Percentiles rank a stretch among this genome's conserved stretches.
Evolutionary conservation across 225 moss, liverwort and hornwort genomes (phyloP).

Genomic region (Sphagnum contortum): DNA sequence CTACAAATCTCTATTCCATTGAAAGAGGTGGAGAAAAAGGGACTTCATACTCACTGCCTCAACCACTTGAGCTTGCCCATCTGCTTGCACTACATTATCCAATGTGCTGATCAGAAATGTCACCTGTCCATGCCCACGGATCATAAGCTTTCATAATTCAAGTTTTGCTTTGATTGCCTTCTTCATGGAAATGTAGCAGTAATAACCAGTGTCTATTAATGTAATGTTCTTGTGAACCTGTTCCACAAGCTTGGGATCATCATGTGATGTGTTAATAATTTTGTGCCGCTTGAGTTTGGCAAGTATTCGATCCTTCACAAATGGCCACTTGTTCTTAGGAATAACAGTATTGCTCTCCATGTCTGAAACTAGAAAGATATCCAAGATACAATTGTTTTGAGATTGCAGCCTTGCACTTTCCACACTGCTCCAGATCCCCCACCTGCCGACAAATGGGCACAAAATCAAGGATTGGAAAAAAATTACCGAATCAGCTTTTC

Average conservation of each 20-base stretch:
- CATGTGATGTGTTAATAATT: slow-evolving; percentile 24
- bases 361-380: too few species aligned
- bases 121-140: slow-evolving; percentile 46
- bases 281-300: slow-evolving; percentile 57
- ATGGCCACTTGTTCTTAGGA: slow-evolving; percentile 52
- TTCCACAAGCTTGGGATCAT: slow-evolving; percentile 68
- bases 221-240: too few species aligned
- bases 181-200: too few species aligned
- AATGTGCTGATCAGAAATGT: slow-evolving; percentile 73
- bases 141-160: not conserved
- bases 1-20: not conserved
- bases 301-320: slow-evolving; percentile 54
- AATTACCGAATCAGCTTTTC: too few species aligned
- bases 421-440: too few species aligned
- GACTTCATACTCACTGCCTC: slow-evolving; percentile 68
- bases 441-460: too few species aligned
- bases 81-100: slow-evolving; percentile 63
- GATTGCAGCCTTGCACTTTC: too few species aligned
- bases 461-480: too few species aligned
- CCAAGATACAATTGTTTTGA: too few species aligned
- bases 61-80: slow-evolving; percentile 58
- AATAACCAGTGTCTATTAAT: too few species aligned
- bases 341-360: slow-evolving; percentile 36
- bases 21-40: not conserved
- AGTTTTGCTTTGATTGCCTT: too few species aligned